Percentiles rank a stretch among this genome's conserved stretches.
Conservation (phyloP, 2,329 filamentous ascomycete genomes). For the Penicillium thymicola region DNA sequence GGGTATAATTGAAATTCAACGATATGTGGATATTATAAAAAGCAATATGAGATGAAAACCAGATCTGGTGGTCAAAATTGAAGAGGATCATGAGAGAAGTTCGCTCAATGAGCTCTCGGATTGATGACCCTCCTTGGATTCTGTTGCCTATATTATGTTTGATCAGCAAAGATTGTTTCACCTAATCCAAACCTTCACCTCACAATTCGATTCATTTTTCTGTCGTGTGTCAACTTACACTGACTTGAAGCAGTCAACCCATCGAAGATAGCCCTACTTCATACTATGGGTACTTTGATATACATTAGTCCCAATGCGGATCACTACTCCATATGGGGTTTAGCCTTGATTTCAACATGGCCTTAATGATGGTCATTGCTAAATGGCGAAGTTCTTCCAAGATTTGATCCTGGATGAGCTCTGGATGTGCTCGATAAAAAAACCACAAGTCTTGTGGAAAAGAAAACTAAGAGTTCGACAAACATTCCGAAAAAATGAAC, state of each 20-base stretch:
- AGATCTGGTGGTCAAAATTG: neutral
- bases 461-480: no score
- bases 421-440: neutral
- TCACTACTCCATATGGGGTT: neutral
- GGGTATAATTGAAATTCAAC: accelerated
- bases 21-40: neutral
- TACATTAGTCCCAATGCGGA: neutral
- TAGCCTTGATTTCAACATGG: neutral
- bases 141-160: neutral
- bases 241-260: neutral
- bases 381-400: neutral
- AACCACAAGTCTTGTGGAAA: no score
- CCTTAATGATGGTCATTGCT: neutral
- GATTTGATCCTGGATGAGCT: neutral
- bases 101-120: neutral
- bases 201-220: neutral
- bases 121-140: neutral
- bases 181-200: neutral
- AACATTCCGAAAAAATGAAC: no score
- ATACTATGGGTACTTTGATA: neutral
- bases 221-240: neutral
- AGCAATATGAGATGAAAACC: neutral
- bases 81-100: neutral
- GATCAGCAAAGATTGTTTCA: neutral
- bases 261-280: neutral